Evolutionary conservation across 495 filamentous ascomycete species (phyloP).

Genomic region (Penicillium malachiteum): DNA sequence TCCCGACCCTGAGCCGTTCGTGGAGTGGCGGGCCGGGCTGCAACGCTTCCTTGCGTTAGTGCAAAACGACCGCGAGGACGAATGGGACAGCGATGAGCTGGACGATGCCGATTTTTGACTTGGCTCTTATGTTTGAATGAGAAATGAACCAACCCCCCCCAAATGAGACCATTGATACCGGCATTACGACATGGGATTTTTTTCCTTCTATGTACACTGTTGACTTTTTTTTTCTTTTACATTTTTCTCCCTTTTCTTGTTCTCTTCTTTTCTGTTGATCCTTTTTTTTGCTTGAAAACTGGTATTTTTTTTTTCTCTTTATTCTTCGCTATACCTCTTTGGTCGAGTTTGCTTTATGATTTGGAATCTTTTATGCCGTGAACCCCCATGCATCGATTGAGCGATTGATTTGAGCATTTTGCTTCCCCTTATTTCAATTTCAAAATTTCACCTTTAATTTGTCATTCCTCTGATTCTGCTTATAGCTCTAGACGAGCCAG

Average conservation of each 20-base stretch:
- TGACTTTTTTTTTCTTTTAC: not conserved
- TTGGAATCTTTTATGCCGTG: not conserved
- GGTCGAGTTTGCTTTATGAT: not conserved
- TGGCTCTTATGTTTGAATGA: slow-evolving; percentile 4
- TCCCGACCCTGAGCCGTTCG: not conserved
- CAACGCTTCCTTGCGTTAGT: slow-evolving; percentile 55
- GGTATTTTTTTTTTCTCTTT: no score
- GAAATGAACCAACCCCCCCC: slow-evolving; percentile 4
- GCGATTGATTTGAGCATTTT: not conserved
- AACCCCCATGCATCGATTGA: not conserved
- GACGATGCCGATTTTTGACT: slow-evolving; percentile 41
- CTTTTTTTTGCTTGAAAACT: not conserved
- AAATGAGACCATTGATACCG: not conserved
- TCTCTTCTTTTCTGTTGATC: not conserved
- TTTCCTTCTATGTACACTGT: not conserved
- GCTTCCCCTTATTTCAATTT: not conserved
- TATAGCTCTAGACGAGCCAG: no score
- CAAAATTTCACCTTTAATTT: not conserved
- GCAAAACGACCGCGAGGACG: slow-evolving; percentile 59
- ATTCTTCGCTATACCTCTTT: no score
- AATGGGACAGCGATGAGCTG: slow-evolving; percentile 64
- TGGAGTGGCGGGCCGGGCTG: slow-evolving; percentile 34
- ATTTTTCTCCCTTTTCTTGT: not conserved
- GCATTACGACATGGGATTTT: not conserved
- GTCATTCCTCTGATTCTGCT: not conserved